Evolutionary conservation across 352 stramenopile species (phyloP), one percentile per base, ranked within the genome.

Genomic region (Globisporangium solare): DNA sequence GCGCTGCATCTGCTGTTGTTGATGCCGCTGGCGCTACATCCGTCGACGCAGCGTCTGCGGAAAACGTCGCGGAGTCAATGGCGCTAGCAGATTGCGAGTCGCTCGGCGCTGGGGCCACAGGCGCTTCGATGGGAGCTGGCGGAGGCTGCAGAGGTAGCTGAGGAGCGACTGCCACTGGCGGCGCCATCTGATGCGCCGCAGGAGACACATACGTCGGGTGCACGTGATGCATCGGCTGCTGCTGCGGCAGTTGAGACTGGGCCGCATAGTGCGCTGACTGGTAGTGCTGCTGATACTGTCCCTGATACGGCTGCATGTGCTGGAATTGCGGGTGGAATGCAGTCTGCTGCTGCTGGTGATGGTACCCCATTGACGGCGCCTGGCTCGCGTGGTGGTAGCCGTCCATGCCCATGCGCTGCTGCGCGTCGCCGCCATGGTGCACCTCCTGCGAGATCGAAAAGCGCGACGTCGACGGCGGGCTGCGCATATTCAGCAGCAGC

Each of bases 401-500:
- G 18, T 54, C 54, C 20, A 54, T 42, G 11, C 45, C 8, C 11
- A 41, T 20, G 10, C 54, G 47, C 6, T 56, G 47, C 0, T 56
- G 47, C 0, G 41, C 8, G 6, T 57, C 49, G 10, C 35, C 40
- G 8, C 11, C 17, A 32, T 41, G 37, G 6, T 35, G 50, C 50
- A 35, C 47, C 41, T 62, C 48, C 4, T 62, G 56, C 22, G 48
- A 61, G 12, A 61, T 61, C n/a, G 47, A 46, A 24, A 56, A 61
- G 55, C 55, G 55, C 12, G 55, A 51, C 18, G 55, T 20, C 24
- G 39, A 6, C 8, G 39, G 14, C 6, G 39, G 54, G 5, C 46
- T 47, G 8, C 55, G 55, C 55, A 61, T 61, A 49, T 54, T 55
- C 32, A 61, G 39, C 24, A 61, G 13, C 11, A 61, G 39, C 27